Percentiles rank a stretch among this genome's conserved stretches.
Evolutionary conservation across 2,329 filamentous ascomycete species (phyloP).

Genomic region (Fusarium acutatum): DNA sequence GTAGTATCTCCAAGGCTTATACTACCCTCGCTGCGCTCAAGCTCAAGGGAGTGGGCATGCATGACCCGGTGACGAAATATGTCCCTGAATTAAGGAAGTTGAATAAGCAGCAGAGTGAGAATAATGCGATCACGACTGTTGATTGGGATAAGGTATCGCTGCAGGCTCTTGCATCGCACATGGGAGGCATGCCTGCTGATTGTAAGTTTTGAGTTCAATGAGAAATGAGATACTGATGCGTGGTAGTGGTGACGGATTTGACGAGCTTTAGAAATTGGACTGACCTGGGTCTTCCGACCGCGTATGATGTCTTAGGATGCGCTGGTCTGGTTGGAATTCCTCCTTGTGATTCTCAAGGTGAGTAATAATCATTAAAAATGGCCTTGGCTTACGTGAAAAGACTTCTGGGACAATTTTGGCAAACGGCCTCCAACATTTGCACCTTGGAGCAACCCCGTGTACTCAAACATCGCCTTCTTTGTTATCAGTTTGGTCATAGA

Average conservation of each 20-base stretch:
- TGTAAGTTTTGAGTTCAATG: not conserved
- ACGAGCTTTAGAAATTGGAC: conserved; percentile 4
- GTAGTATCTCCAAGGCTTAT: conserved; percentile 4
- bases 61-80: conserved; percentile 15
- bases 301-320: not conserved
- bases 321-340: not conserved
- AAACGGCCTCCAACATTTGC: not conserved
- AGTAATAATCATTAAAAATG: not conserved
- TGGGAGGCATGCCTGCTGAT: conserved; percentile 9
- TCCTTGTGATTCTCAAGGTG: not conserved
- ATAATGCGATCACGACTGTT: not conserved
- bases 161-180: not conserved
- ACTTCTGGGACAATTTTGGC: conserved; percentile 17
- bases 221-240: not conserved
- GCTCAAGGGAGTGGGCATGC: not conserved
- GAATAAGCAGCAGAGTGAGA: not conserved
- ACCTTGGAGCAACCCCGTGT: not conserved
- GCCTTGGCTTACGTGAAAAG: not conserved
- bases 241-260: conserved; percentile 4
- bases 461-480: conserved; percentile 1
- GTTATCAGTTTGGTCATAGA: conserved; percentile 1
- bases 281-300: not conserved
- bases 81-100: not conserved
- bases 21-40: not conserved
- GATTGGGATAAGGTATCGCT: conserved; percentile 1